Percentiles rank a stretch among this genome's conserved stretches.
phyloP scores from a whole-genome alignment of 345 rosid species.

The Limnanthes douglasii region DNA sequence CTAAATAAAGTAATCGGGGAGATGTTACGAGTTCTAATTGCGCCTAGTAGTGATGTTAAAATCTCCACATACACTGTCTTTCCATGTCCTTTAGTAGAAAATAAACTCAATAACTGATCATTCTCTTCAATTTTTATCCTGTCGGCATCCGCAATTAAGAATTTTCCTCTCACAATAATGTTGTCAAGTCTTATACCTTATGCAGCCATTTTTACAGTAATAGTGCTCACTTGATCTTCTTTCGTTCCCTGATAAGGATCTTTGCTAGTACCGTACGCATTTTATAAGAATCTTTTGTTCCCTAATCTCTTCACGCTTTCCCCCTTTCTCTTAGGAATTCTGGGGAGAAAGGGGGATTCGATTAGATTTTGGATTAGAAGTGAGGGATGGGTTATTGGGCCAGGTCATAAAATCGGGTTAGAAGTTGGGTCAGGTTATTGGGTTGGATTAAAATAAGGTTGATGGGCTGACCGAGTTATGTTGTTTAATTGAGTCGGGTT shows the following conservation, averaged over 20 bases:
- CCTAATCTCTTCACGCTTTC: no score
- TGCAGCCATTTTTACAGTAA: slow-evolving; percentile 47
- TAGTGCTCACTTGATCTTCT: slow-evolving; percentile 66
- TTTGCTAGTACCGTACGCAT: slow-evolving; percentile 58
- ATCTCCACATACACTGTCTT: slow-evolving; percentile 49
- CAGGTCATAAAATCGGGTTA: no score
- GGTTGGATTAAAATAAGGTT: no score
- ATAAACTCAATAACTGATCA: slow-evolving; percentile 46
- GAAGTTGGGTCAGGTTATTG: no score
- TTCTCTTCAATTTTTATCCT: slow-evolving; percentile 47
- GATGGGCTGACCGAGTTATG: no score
- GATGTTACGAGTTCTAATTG: slow-evolving; percentile 55
- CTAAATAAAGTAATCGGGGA: slow-evolving; percentile 72
- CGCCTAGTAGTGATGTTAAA: slow-evolving; percentile 68
- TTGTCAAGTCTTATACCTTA: slow-evolving; percentile 63
- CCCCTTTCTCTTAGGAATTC: no score
- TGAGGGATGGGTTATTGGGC: no score
- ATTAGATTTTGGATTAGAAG: no score
- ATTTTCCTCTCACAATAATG: slow-evolving; percentile 39
- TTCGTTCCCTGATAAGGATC: slow-evolving; percentile 64
- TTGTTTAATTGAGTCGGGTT: no score
- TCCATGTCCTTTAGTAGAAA: slow-evolving; percentile 36
- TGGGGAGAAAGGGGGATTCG: no score
- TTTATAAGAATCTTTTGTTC: no score
- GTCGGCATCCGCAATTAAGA: slow-evolving; percentile 15